Percentiles rank a stretch among this genome's conserved stretches.
phyloP scores from a whole-genome alignment of 257 asterid genomes.

The Leonotis leonurus region DNA sequence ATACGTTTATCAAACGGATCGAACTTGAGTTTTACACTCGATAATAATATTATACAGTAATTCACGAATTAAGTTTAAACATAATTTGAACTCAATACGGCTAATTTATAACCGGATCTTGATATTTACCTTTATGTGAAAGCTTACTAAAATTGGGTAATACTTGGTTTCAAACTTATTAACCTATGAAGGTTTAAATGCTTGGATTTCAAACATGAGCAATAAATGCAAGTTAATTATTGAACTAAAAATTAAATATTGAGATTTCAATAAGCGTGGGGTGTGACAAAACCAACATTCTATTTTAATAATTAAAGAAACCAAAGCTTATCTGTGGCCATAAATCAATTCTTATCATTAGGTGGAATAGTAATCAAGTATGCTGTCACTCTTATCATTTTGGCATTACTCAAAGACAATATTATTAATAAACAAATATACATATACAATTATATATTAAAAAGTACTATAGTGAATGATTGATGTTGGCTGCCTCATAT shows the following conservation, averaged over 20 bases:
- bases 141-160: not conserved
- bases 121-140: not conserved
- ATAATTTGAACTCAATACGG: too few species aligned
- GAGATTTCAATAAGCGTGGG: not conserved
- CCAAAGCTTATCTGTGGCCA: constrained; percentile 6
- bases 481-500: not conserved
- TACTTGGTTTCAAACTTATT: not conserved
- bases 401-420: constrained; percentile 1
- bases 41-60: too few species aligned
- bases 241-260: not conserved
- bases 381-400: constrained; percentile 17
- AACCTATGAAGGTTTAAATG: too few species aligned
- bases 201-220: not conserved
- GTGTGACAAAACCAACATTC: constrained; percentile 12
- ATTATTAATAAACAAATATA: not conserved
- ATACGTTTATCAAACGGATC: too few species aligned
- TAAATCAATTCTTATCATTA: not conserved
- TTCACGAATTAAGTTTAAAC: too few species aligned
- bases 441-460: not conserved
- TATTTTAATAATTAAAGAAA: not conserved
- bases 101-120: too few species aligned
- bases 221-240: not conserved
- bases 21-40: too few species aligned
- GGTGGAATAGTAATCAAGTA: constrained; percentile 14
- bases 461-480: constrained; percentile 5